A percentile compares a stretch with the other conserved stretches of the same genome.
Conservation (phyloP, 768 basidiomycete genomes). For the Lentinula sp. region DNA sequence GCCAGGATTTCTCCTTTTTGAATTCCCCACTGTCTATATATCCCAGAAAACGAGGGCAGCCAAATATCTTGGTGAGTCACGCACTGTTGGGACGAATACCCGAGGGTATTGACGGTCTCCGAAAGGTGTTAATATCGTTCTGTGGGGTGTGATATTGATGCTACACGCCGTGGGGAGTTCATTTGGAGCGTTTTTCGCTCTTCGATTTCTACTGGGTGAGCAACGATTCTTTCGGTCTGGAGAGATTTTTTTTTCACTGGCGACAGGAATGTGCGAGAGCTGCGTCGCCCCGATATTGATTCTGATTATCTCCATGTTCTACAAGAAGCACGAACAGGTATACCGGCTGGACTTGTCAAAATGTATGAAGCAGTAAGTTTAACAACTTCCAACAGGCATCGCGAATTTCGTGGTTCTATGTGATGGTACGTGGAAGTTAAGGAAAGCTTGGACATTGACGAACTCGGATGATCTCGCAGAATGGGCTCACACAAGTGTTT, state of each 20-base stretch:
- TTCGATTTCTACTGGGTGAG: constrained; percentile 54
- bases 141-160: constrained; percentile 58
- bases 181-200: constrained; percentile 57
- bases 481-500: constrained; percentile 52
- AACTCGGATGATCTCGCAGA: constrained; percentile 25
- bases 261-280: constrained; percentile 58
- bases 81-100: not conserved
- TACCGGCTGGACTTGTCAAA: not conserved
- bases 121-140: constrained; percentile 47
- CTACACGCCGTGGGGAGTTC: constrained; percentile 50
- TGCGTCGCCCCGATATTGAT: constrained; percentile 61
- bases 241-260: not conserved
- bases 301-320: constrained; percentile 61
- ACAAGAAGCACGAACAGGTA: constrained; percentile 63
- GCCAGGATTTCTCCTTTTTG: constrained; percentile 51
- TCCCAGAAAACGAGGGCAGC: constrained; percentile 55
- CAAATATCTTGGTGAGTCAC: constrained; percentile 50
- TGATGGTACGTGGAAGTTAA: constrained; percentile 37
- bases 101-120: not conserved
- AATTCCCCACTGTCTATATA: constrained; percentile 63
- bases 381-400: constrained; percentile 29
- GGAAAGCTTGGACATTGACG: not conserved
- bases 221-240: constrained; percentile 4
- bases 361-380: not conserved
- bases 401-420: constrained; percentile 61